Percentiles rank a stretch among this genome's conserved stretches.
Conservation (phyloP, 352 stramenopile species). For the Aphanomyces cochlioides region DNA sequence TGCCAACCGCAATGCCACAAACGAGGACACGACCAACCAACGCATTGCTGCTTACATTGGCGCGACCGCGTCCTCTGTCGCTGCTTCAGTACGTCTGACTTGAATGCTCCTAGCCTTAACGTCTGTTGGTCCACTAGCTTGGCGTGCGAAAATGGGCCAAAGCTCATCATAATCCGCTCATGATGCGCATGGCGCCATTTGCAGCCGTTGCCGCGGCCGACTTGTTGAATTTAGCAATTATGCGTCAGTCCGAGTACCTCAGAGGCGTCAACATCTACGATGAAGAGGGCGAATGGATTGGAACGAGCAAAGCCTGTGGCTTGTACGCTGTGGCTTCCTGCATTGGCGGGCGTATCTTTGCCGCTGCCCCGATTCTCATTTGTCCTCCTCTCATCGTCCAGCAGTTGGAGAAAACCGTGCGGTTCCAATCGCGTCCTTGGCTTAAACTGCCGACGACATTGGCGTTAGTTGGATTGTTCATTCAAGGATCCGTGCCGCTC, state of each 20-base stretch:
- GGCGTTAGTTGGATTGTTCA: constrained; percentile 62
- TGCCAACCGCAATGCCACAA: constrained; percentile 82
- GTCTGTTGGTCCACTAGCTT: constrained; percentile 30
- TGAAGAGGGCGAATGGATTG: constrained; percentile 68
- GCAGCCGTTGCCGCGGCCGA: constrained; percentile 76
- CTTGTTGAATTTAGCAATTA: constrained; percentile 79
- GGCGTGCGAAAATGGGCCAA: constrained; percentile 56
- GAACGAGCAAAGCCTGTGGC: constrained; percentile 70
- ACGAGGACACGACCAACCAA: constrained; percentile 72
- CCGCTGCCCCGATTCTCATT: constrained; percentile 74
- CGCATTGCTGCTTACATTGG: constrained; percentile 63
- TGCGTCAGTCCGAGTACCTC: constrained; percentile 81
- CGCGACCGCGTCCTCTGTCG: constrained; percentile 70
- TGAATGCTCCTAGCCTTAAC: too few relatives aligned
- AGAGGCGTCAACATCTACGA: constrained; percentile 79
- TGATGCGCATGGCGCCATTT: constrained; percentile 72
- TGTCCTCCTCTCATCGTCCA: constrained; percentile 63
- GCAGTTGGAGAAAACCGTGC: constrained; percentile 45
- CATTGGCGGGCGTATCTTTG: constrained; percentile 69
- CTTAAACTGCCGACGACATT: constrained; percentile 66
- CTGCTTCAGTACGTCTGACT: constrained; percentile 39
- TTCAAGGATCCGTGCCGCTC: constrained; percentile 80
- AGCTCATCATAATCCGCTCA: constrained; percentile 43
- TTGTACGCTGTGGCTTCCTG: constrained; percentile 71
- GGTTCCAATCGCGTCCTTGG: constrained; percentile 43